Conservation (phyloP, 1,139 yeast species). For the Meyerozyma sp. region DNA sequence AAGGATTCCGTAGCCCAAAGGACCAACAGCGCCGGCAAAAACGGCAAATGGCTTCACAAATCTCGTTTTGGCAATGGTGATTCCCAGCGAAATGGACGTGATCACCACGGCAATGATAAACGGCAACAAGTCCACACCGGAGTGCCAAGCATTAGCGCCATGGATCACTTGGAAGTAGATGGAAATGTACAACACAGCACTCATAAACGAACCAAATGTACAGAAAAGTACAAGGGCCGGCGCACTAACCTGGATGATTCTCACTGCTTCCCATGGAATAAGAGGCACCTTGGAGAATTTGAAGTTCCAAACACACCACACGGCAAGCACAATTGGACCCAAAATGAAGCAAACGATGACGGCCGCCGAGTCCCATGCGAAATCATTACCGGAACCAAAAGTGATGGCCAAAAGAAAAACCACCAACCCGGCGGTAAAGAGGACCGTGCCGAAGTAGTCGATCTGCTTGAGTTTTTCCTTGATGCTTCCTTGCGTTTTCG, state of each 20-base stretch:
- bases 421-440: slow-evolving; percentile 13
- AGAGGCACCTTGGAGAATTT: slow-evolving; percentile 21
- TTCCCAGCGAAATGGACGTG: slow-evolving; percentile 24
- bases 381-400: slow-evolving; percentile 12
- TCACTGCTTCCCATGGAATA: slow-evolving; percentile 22
- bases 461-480: slow-evolving; percentile 10
- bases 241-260: slow-evolving; percentile 15
- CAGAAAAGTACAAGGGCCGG: slow-evolving; percentile 17
- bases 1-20: slow-evolving; percentile 32
- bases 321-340: slow-evolving; percentile 7
- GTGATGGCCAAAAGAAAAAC: slow-evolving; percentile 14
- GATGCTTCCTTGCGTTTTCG: slow-evolving; percentile 15
- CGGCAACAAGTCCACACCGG: slow-evolving; percentile 37
- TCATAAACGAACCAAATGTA: slow-evolving; percentile 20
- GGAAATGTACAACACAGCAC: slow-evolving; percentile 20
- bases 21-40: slow-evolving; percentile 20
- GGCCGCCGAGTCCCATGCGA: slow-evolving; percentile 9
- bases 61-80: slow-evolving; percentile 23
- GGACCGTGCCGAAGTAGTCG: slow-evolving; percentile 13
- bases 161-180: slow-evolving; percentile 36
- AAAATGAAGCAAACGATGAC: slow-evolving; percentile 9
- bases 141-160: slow-evolving; percentile 27
- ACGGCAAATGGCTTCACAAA: slow-evolving; percentile 27
- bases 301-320: slow-evolving; percentile 24
- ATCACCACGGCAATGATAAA: slow-evolving; percentile 30